Evolutionary conservation across 768 basidiomycete genomes (phyloP), one percentile per base, ranked within the genome.

Genomic region (Termitomyces sp.): DNA sequence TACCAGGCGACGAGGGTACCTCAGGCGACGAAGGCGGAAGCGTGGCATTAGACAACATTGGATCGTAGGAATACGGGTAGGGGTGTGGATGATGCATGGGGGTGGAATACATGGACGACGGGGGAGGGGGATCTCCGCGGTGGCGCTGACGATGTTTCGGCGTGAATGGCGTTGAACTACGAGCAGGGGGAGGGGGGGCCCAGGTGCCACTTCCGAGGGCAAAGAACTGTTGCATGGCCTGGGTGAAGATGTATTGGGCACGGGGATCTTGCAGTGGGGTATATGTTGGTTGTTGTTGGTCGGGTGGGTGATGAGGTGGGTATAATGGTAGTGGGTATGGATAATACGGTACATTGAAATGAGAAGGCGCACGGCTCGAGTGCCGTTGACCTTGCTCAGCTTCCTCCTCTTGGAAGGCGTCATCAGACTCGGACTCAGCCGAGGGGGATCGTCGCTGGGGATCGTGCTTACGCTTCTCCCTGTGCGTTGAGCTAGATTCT

Each of bases 1-100:
- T 69, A 52, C 60, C 66, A 53, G 81, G 76, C 4, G 78, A 76
- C 1, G 76, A 76, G n/a, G 65, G 65, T 13, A 58, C 67, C 58
- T 79, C 73, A 3, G 84, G 81, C 4, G 84, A 82, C 46, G 81
- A 81, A 6, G 86, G 81, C 4, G 85, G 83, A n/a, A 82, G 64
- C 1, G 79, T 80, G 8, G 77, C 81, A 55, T 65, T 68, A 18
- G 85, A 82, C 55, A 78, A 73, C 44, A 73, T 73, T 2, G 84
- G 81, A 58, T 84, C 75, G 56, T 75, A 80, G 20, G 69, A 57
- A 67, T 74, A 75, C 4, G 79, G 74, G 63, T 79, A 75, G 2
- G 73, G 69, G 58, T 77, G 75, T 18, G 69, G 70, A 63, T 73
- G 75, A 55, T 73, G 75, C 36, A 71, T 75, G 2, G 81, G 79